These are phyloP conservation scores for Cetraspora pellucida DNA, from an alignment of 192 early-diverging fungal species.

Conservation along the genomic window DNA sequence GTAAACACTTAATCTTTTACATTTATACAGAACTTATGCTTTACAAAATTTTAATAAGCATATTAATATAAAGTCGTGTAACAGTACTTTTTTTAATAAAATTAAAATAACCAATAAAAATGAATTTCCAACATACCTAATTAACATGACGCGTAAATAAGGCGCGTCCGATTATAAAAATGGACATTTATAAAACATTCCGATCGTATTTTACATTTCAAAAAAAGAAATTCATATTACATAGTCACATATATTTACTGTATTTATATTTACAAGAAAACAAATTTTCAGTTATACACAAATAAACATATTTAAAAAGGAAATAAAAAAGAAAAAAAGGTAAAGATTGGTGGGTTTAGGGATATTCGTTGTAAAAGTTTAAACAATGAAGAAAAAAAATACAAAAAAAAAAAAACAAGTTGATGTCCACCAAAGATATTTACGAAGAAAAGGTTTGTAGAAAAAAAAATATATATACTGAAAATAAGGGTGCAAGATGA, in stretches of 20 bases:
- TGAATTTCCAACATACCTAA: no score
- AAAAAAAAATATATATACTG: constrained; percentile 9
- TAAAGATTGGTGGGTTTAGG: background rate
- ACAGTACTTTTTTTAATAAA: no score
- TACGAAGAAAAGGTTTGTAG: background rate
- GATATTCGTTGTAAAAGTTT: background rate
- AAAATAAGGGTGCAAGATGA: background rate
- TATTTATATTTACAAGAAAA: constrained; percentile 19
- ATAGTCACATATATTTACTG: constrained; percentile 25
- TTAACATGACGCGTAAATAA: no score
- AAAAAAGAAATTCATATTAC: background rate
- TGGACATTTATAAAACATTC: no score
- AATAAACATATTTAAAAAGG: constrained; percentile 7
- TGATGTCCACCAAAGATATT: constrained; percentile 1
- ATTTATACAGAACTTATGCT: no score
- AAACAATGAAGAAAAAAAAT: background rate
- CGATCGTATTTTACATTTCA: background rate
- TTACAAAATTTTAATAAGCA: no score
- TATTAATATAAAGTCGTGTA: no score
- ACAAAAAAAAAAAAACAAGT: constrained; percentile 4
- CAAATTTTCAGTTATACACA: constrained; percentile 8
- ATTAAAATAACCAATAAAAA: no score
- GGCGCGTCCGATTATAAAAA: no score
- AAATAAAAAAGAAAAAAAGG: background rate
- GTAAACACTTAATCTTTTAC: no score